Percentiles rank a stretch among this genome's conserved stretches.
phyloP scores from a whole-genome alignment of 805 yeast species.

The Metschnikowia reukaufii region DNA sequence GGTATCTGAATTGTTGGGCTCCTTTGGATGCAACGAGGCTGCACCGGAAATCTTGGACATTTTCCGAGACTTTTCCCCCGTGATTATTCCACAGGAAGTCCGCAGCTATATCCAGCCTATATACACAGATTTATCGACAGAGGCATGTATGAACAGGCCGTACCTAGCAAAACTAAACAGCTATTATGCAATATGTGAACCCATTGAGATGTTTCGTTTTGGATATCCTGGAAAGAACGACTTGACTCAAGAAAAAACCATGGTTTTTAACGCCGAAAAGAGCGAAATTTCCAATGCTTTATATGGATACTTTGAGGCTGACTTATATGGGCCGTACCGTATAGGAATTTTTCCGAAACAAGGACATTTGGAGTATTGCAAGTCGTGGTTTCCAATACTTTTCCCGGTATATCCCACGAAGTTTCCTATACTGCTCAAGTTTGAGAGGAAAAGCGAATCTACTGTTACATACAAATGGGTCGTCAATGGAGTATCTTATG shows the following conservation, averaged over 20 bases:
- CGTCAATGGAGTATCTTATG: conserved; percentile 10
- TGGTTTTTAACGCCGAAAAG: conserved; percentile 43
- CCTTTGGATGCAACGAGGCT: conserved; percentile 90
- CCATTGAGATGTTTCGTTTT: conserved; percentile 61
- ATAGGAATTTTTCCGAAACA: conserved; percentile 43
- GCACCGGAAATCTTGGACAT: conserved; percentile 68
- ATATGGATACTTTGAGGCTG: conserved; percentile 72
- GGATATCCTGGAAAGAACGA: conserved; percentile 47
- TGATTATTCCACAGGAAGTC: conserved; percentile 49
- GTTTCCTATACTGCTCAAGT: conserved; percentile 7
- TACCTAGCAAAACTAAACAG: conserved; percentile 24
- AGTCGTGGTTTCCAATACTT: conserved; percentile 40
- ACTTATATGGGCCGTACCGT: conserved; percentile 56
- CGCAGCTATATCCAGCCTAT: conserved; percentile 67
- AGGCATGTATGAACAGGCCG: conserved; percentile 17
- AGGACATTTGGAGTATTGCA: conserved; percentile 23
- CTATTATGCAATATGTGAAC: conserved; percentile 29
- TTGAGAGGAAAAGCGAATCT: conserved; percentile 13
- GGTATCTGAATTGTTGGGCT: conserved; percentile 81
- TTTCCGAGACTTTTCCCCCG: conserved; percentile 40
- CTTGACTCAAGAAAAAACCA: conserved; percentile 10
- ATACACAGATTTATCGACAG: conserved; percentile 46
- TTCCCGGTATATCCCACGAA: conserved; percentile 28
- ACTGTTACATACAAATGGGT: conserved; percentile 16
- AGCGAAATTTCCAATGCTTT: conserved; percentile 53